Evolutionary conservation across 305 asterid species (phyloP).

Genomic region (Fraxinus baroniana): DNA sequence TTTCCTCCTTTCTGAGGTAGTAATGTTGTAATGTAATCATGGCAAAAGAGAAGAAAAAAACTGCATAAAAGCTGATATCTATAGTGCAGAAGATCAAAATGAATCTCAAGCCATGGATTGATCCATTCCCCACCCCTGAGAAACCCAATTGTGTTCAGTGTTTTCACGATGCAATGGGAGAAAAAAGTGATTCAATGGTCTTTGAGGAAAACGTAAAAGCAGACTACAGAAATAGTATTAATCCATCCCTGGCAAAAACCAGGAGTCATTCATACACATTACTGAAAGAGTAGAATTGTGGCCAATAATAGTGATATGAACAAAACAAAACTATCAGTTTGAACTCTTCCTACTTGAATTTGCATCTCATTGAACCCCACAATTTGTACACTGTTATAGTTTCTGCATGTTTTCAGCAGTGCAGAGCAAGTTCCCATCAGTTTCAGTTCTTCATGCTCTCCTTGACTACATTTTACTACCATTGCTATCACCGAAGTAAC

Average conservation of each 20-base stretch:
- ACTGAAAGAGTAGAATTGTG: not conserved
- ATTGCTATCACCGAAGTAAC: not conserved
- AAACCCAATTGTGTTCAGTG: not conserved
- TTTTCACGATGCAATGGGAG: not conserved
- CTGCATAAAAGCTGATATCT: not conserved
- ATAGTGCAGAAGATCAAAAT: not conserved
- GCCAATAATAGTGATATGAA: not conserved
- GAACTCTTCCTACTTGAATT: slow-evolving; percentile 31
- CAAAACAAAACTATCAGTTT: slow-evolving; percentile 28
- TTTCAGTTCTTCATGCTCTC: not conserved
- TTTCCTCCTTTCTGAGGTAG: not conserved
- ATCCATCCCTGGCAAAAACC: not conserved
- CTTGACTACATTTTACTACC: not conserved
- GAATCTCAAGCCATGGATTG: not conserved
- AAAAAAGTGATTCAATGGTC: not conserved
- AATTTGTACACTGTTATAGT: not conserved
- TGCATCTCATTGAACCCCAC: slow-evolving; percentile 5
- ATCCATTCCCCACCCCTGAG: not conserved
- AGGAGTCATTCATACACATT: not conserved
- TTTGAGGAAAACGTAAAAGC: not conserved
- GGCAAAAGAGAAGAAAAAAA: not conserved
- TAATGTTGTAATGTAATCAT: not conserved
- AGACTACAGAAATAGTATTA: not conserved
- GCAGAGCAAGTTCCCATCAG: not conserved
- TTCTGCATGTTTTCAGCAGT: not conserved